These are phyloP conservation scores for Chlamydomonas sphaeroides DNA, from an alignment of 139 green algal species.

Conservation along the genomic window DNA sequence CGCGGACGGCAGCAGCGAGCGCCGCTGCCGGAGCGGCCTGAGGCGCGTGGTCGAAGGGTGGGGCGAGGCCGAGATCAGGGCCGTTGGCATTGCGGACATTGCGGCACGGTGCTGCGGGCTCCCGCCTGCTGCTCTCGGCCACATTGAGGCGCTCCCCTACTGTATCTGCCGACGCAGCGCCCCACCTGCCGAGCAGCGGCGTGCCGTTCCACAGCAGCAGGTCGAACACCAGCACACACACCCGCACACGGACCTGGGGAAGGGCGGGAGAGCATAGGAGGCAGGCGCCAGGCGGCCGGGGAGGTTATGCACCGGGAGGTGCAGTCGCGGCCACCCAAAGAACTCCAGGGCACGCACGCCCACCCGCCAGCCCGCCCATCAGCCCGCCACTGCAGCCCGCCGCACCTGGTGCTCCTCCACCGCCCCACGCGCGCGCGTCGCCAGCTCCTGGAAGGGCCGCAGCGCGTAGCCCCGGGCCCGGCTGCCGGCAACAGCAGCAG, in stretches of 20 bases:
- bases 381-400: no score
- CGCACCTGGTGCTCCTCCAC: slow-evolving; percentile 52
- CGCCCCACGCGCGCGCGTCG: slow-evolving; percentile 66
- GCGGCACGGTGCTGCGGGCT: no score
- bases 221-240: slow-evolving; percentile 94
- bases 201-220: slow-evolving; percentile 74
- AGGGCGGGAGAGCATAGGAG: not conserved
- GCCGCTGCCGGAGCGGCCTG: slow-evolving; percentile 65
- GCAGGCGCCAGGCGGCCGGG: no score
- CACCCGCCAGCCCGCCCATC: no score
- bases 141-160: no score
- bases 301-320: no score
- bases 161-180: no score
- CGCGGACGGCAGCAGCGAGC: slow-evolving; percentile 35
- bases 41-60: not conserved
- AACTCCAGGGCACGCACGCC: no score
- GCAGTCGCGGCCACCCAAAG: no score
- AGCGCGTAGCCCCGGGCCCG: slow-evolving; percentile 47
- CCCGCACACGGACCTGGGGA: slow-evolving; percentile 48
- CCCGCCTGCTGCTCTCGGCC: no score
- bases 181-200: slow-evolving; percentile 58
- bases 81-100: no score
- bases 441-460: slow-evolving; percentile 89
- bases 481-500: not conserved
- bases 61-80: no score